Conservation (phyloP, 140 eudicot genomes). For the Bidens hawaiensis region DNA sequence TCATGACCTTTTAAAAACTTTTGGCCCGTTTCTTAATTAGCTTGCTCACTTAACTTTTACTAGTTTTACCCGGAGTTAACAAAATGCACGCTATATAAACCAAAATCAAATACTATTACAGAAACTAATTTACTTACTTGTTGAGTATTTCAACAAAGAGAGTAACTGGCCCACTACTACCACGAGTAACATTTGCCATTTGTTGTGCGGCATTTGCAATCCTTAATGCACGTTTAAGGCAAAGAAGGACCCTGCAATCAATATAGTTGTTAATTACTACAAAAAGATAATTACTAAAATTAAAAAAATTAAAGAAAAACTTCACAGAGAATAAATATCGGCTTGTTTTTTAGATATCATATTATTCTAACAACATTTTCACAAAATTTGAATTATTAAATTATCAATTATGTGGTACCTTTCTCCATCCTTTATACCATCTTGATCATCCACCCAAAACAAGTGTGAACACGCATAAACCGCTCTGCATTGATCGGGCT, state of each 20-base stretch:
- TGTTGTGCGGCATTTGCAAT: conserved; percentile 99
- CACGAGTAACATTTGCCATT: conserved; percentile 93
- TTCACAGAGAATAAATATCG: background rate
- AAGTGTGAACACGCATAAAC: conserved; percentile 98
- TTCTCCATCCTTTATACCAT: conserved; percentile 97
- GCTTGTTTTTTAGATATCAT: background rate
- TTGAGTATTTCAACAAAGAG: conserved; percentile 94
- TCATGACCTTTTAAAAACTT: background rate
- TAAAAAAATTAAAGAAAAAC: background rate
- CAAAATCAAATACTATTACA: background rate
- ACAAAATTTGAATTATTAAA: background rate
- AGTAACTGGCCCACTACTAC: conserved; percentile 95
- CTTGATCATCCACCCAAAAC: conserved; percentile 96
- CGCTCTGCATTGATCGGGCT: conserved; percentile 98
- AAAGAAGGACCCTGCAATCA: conserved; percentile 75
- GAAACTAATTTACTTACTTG: conserved; percentile 42
- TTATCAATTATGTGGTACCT: conserved; percentile 54
- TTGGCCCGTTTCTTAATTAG: background rate
- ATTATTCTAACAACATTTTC: background rate
- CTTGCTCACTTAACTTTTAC: background rate
- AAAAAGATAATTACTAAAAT: background rate
- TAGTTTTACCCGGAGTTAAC: background rate
- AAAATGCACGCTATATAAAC: background rate
- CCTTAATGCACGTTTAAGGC: conserved; percentile 93
- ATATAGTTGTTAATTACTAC: background rate